A percentile compares a stretch with the other conserved stretches of the same genome.
phyloP scores from a whole-genome alignment of 2,329 filamentous ascomycete species.

The Aspergillus puulaauensis region DNA sequence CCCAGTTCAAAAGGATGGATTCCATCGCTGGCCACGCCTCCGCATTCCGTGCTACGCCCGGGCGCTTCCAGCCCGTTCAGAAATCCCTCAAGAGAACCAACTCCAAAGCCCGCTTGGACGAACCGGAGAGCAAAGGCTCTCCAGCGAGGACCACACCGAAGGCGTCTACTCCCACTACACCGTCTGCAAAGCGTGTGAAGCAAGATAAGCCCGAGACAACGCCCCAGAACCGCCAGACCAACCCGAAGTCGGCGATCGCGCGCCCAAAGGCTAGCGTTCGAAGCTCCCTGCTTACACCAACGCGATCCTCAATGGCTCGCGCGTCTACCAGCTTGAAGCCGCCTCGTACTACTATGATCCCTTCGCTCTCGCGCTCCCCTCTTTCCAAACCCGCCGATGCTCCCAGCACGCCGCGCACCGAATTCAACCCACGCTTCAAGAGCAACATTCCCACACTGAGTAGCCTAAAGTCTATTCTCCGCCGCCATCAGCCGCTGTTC shows the following conservation, averaged over 20 bases:
- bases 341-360: conserved; percentile 54
- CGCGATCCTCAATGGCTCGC: conserved; percentile 70
- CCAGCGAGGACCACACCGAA: conserved; percentile 33
- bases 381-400: conserved; percentile 51
- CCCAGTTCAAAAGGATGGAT: conserved; percentile 95
- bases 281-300: conserved; percentile 71
- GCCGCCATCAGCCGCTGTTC: conserved; percentile 58
- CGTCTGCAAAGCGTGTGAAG: conserved; percentile 69
- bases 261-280: conserved; percentile 47
- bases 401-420: conserved; percentile 45
- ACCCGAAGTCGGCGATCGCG: conserved; percentile 23
- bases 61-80: conserved; percentile 40
- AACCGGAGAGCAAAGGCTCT: conserved; percentile 50
- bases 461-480: conserved; percentile 64
- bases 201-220: conserved; percentile 67
- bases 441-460: conserved; percentile 50
- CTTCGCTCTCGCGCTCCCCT: conserved; percentile 52
- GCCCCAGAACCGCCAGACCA: conserved; percentile 55
- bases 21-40: conserved; percentile 88
- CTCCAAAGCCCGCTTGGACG: conserved; percentile 66
- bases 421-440: conserved; percentile 48
- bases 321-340: conserved; percentile 52
- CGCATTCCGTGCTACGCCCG: conserved; percentile 57
- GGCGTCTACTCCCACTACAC: conserved; percentile 35
- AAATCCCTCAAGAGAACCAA: conserved; percentile 52